phyloP scores from a whole-genome alignment of 2,329 filamentous ascomycete genomes.

The Arthroderma uncinatum region DNA sequence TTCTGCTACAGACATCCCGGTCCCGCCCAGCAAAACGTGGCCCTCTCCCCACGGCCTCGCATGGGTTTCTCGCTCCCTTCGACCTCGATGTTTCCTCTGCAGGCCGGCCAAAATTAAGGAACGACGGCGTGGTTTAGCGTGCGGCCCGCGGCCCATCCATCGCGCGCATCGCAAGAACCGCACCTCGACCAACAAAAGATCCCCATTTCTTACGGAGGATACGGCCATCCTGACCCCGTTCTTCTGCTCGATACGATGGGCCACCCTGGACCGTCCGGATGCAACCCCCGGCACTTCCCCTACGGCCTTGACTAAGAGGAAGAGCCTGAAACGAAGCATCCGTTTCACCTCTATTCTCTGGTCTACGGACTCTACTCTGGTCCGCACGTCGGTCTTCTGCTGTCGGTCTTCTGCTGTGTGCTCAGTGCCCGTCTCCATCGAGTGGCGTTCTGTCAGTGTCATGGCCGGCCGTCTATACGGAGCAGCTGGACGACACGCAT shows the following conservation, averaged over 20 bases:
- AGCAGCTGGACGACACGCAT: too few species aligned
- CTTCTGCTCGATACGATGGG: not conserved
- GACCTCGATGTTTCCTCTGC: too few species aligned
- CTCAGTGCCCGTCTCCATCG: not conserved
- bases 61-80: not conserved
- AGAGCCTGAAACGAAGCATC: conserved; percentile 3
- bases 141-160: not conserved
- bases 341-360: not conserved
- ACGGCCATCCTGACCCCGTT: too few species aligned
- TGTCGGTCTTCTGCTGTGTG: not conserved
- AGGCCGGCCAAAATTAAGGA: not conserved
- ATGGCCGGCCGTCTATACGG: too few species aligned
- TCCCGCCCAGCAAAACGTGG: conserved; percentile 2
- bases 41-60: not conserved
- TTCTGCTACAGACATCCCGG: not conserved
- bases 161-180: too few species aligned
- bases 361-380: not conserved
- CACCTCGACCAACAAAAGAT: not conserved
- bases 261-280: not conserved
- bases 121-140: not conserved
- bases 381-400: not conserved
- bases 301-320: not conserved
- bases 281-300: not conserved
- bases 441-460: too few species aligned
- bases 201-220: too few species aligned